These are phyloP conservation scores for Rhodotorula taiwanensis DNA, from an alignment of 768 basidiomycete genomes.

Conservation along the genomic window DNA sequence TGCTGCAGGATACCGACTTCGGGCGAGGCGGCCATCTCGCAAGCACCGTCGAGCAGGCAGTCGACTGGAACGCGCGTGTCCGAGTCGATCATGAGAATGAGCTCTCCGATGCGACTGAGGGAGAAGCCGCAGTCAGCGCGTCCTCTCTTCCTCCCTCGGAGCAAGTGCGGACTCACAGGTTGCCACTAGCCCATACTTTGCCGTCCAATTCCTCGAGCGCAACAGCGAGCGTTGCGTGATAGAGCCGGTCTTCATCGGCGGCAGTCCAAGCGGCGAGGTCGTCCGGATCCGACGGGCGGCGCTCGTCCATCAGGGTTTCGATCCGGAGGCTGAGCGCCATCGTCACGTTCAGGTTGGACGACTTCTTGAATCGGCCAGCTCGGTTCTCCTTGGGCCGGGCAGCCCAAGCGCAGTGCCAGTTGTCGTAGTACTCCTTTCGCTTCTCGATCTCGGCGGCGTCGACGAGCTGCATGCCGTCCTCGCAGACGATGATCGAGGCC, in stretches of 20 bases:
- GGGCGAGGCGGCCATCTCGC: conserved; percentile 71
- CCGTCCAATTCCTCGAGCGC: conserved; percentile 63
- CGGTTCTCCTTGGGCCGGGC: conserved; percentile 63
- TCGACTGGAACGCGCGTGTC: conserved; percentile 46
- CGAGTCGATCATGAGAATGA: conserved; percentile 55
- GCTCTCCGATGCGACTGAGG: conserved; percentile 58
- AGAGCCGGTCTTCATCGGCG: conserved; percentile 58
- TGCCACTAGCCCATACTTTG: conserved; percentile 64
- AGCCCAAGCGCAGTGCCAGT: conserved; percentile 64
- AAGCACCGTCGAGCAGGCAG: conserved; percentile 80
- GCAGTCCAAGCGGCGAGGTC: conserved; percentile 56
- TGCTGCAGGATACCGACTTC: conserved; percentile 85
- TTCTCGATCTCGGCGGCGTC: conserved; percentile 57
- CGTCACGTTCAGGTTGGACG: conserved; percentile 74
- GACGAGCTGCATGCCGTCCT: conserved; percentile 71
- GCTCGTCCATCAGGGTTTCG: conserved; percentile 50
- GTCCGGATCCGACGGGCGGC: conserved; percentile 39
- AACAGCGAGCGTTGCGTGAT: conserved; percentile 62
- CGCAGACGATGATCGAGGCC: conserved; percentile 63
- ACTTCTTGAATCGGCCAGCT: conserved; percentile 87
- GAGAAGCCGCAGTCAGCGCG: not conserved
- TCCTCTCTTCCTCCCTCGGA: no score
- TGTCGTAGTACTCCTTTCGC: conserved; percentile 64
- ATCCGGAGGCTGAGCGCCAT: conserved; percentile 55
- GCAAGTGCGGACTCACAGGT: conserved; percentile 42